Evolutionary conservation across 31 red algal genomes (phyloP), one percentile per base, ranked within the genome.

Genomic region (Porphyra umbilicalis): DNA sequence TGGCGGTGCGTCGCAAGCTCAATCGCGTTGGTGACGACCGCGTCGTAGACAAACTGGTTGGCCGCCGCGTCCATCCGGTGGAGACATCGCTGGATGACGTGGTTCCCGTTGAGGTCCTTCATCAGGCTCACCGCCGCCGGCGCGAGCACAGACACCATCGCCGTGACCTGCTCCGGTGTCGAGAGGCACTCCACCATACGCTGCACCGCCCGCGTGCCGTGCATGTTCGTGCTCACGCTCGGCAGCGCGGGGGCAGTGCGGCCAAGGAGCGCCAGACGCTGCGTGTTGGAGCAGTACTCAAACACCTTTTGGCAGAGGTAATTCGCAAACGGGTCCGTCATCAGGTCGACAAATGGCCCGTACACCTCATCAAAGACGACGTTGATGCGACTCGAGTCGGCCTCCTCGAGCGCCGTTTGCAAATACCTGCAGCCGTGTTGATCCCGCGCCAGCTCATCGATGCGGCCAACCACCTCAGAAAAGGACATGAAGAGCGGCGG

Each of bases 251-350:
- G 75, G 3, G 87, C 88, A 78, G 87, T 89, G 1, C 90, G 83
- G 18, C 84, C 80, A 6, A 98, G 79, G n/a, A 98, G 89, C 32
- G 88, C 88, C 33, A 98, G 76, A 31, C 93, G 80, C 85, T 98
- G 93, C 79, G 79, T 82, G 80, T 88, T 86, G 88, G 84, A 89
- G 86, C 92, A 95, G 40, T 86, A 88, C 83, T 98, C 93, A 85
- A 98, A 98, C 42, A 98, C 75, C 83, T 98, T 98, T 35, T 98
- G 96, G 75, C 90, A 95, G 13, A 98, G 83, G 82, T 98, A 98
- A 83, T 98, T 98, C 8, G 90, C 96, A 81, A 98, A 98, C 33
- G 96, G 93, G 81, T 98, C 93, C 74, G 83, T 89, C 92, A 93
- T 95, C 0, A 95, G 84, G 34, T 98, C 92, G 3, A 93, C 93